These are phyloP conservation scores for Termitomyces sp. DNA, from an alignment of 768 basidiomycete genomes.

Conservation along the genomic window DNA sequence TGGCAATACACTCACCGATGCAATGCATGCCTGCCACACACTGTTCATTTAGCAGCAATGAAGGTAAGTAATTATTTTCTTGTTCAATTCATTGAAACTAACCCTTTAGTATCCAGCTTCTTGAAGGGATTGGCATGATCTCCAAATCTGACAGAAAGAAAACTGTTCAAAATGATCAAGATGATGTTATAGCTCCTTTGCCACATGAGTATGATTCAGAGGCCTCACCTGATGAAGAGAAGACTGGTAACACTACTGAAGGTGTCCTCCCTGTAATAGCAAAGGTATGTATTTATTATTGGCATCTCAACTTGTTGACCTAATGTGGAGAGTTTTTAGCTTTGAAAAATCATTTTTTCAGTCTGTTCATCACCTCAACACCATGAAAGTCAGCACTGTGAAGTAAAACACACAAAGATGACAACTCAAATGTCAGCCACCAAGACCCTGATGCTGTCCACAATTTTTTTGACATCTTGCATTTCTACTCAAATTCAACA, in stretches of 20 bases:
- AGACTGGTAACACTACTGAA: not conserved
- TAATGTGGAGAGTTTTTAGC: too few species aligned
- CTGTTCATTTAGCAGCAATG: not conserved
- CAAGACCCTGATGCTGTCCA: conserved; percentile 28
- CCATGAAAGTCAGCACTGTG: too few species aligned
- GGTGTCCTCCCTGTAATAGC: not conserved
- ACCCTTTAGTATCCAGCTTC: not conserved
- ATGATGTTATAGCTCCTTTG: not conserved
- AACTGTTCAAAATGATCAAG: not conserved
- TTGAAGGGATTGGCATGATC: conserved; percentile 1
- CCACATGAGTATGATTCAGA: not conserved
- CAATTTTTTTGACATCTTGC: conserved; percentile 16
- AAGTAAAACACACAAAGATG: too few species aligned
- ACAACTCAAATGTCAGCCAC: too few species aligned
- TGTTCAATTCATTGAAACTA: not conserved
- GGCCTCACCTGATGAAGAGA: not conserved
- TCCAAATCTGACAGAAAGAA: not conserved
- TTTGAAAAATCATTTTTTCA: too few species aligned
- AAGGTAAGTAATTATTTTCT: not conserved
- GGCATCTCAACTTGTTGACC: too few species aligned
- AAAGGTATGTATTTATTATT: too few species aligned
- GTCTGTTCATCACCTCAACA: too few species aligned
- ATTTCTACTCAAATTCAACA: conserved; percentile 13
- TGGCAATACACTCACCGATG: not conserved
- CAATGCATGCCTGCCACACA: not conserved